Percentiles rank a stretch among this genome's conserved stretches.
Conservation (phyloP, 2,329 filamentous ascomycete species). For the Botrytis cinerea region DNA sequence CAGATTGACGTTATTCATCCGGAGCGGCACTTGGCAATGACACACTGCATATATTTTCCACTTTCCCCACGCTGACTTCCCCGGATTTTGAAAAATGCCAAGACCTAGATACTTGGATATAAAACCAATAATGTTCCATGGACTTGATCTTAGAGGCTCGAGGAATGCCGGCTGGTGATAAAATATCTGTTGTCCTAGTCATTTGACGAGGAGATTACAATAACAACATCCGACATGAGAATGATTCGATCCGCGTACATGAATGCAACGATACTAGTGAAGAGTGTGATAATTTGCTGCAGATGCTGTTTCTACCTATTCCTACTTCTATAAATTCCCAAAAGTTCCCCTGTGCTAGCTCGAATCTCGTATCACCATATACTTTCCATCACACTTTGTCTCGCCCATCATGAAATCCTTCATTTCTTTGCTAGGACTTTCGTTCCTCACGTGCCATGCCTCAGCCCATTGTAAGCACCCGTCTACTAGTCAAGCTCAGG, state of each 20-base stretch:
- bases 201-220: conserved; percentile 4
- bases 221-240: background rate
- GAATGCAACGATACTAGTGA: background rate
- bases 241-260: background rate
- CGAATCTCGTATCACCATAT: background rate
- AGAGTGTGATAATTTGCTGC: background rate
- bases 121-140: background rate
- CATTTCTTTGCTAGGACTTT: conserved; percentile 6
- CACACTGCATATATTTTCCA: background rate
- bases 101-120: background rate
- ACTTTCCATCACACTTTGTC: background rate
- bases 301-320: background rate
- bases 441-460: background rate
- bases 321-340: background rate
- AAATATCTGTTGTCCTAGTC: background rate
- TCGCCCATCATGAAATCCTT: conserved; percentile 14
- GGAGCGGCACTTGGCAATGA: background rate
- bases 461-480: conserved; percentile 23
- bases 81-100: background rate
- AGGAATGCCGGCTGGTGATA: background rate
- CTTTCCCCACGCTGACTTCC: background rate
- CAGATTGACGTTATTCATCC: background rate
- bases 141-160: too few species aligned
- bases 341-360: background rate
- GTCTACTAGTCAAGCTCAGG: background rate